Evolutionary conservation across 2,329 filamentous ascomycete species (phyloP), one percentile per base, ranked within the genome.

Genomic region (Aspergillus aculeatinus): DNA sequence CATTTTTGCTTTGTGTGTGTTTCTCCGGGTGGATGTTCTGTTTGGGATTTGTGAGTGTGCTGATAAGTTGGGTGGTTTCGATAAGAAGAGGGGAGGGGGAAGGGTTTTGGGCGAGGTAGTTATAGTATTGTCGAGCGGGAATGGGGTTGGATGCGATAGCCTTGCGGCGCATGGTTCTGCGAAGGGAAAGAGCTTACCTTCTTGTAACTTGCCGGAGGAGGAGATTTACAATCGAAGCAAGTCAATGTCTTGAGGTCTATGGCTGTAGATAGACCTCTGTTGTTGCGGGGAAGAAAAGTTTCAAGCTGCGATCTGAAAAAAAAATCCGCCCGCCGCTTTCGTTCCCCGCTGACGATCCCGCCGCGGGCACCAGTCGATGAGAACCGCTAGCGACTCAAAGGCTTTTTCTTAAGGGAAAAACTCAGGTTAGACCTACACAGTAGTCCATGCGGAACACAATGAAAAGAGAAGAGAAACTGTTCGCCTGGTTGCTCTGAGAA

Each of bases 401-500:
- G 12, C 12, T 14, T 19, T n/a, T 5, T 42, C 10, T 42, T 42
- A 12, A 7, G 7, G 31, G 1, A 4, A 23, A 23, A 33, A 12
- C 3, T 33, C 12, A 10, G 31, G 12, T 9, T 4, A 12, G 33
- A 35, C 33, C 5, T 19, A 19, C 39, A 44, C 16, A 7, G 16
- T 19, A 44, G 33, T 19, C 16, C 39, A 44, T 3, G 39, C 39
- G 14, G 14, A 44, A n/a, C 39, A 44, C 7, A 10, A 44, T 27
- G 35, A 48, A 57, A 51, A 70, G 70, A 74, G 71, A 74, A 72
- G 72, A 74, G 72, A 73, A 67, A 67, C 61, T 65, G 64, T 72
- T 72, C 60, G 63, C 66, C 66, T 60, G 56, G 56, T 67, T 68
- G 64, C 61, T 67, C 48, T 55, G 65, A 66, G 66, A 70, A 70